Conservation (phyloP, 495 filamentous ascomycete species). For the Penicillium bovifimosum region DNA sequence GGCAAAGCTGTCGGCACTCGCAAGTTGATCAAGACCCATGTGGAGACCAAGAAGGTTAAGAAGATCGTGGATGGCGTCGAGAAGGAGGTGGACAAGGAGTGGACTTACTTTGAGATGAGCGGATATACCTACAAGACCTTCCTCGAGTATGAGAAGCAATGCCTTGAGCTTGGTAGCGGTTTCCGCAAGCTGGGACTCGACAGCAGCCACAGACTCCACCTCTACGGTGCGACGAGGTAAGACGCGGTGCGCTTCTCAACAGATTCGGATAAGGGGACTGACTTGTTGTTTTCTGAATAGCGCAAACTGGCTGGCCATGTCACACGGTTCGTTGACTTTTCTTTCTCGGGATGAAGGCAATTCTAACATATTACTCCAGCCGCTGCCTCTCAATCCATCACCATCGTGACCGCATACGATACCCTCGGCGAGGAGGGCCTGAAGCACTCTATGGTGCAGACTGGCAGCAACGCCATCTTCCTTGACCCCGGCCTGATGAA, state of each 20-base stretch:
- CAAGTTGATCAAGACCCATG: conserved; percentile 75
- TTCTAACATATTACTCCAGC: conserved; percentile 16
- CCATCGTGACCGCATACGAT: conserved; percentile 96
- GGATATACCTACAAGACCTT: conserved; percentile 83
- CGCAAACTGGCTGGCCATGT: conserved; percentile 72
- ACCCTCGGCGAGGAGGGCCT: conserved; percentile 92
- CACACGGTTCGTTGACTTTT: conserved; percentile 47
- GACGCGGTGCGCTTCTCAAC: background rate
- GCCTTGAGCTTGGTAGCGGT: conserved; percentile 67
- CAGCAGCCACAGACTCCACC: conserved; percentile 70
- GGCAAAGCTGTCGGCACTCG: conserved; percentile 78
- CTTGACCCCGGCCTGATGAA: conserved; percentile 78
- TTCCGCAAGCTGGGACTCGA: conserved; percentile 73
- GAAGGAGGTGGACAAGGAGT: conserved; percentile 86
- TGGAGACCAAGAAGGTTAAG: conserved; percentile 95
- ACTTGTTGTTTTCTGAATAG: conserved; percentile 29
- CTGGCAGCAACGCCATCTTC: conserved; percentile 82
- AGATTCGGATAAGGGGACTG: background rate
- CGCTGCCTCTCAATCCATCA: conserved; percentile 83
- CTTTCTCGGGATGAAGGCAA: background rate
- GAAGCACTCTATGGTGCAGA: conserved; percentile 85
- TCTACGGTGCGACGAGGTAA: conserved; percentile 82
- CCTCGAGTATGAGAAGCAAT: conserved; percentile 77
- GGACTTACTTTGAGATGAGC: conserved; percentile 93
- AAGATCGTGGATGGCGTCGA: conserved; percentile 90